Conservation (phyloP, 164 flowering plant species). For the Nymphaea thermarum region DNA sequence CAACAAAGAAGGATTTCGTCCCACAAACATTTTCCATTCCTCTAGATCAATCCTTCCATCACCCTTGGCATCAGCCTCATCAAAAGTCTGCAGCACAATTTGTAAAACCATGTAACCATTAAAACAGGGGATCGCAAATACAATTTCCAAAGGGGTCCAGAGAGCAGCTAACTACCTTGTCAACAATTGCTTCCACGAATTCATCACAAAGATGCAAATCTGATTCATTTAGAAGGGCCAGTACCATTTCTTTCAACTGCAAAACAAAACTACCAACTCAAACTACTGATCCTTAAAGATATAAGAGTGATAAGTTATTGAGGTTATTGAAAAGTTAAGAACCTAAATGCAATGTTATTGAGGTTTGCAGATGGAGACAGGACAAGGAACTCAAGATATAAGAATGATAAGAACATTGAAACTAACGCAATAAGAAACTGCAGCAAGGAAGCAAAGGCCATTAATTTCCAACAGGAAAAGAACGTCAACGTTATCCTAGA, state of each 20-base stretch:
- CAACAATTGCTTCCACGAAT: slow-evolving; percentile 55
- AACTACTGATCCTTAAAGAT: too few relatives aligned
- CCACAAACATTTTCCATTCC: slow-evolving; percentile 66
- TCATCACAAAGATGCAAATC: slow-evolving; percentile 60
- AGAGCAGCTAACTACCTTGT: slow-evolving; percentile 19
- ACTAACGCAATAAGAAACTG: not conserved
- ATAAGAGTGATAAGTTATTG: too few relatives aligned
- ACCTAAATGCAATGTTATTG: too few relatives aligned
- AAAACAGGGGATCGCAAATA: too few relatives aligned
- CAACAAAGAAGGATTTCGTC: slow-evolving; percentile 41
- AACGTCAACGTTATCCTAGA: too few relatives aligned
- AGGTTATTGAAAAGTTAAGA: too few relatives aligned
- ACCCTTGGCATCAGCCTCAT: slow-evolving; percentile 51
- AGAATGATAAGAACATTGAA: not conserved
- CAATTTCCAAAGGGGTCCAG: not conserved
- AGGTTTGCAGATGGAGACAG: not conserved
- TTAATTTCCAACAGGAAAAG: too few relatives aligned
- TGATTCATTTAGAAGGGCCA: slow-evolving; percentile 74
- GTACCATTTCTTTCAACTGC: slow-evolving; percentile 63
- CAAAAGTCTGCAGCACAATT: slow-evolving; percentile 28
- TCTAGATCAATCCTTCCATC: slow-evolving; percentile 67
- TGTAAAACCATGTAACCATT: too few relatives aligned
- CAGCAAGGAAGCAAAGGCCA: too few relatives aligned
- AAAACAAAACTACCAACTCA: not conserved
- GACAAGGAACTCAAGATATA: not conserved